These are phyloP conservation scores for Penicillium sumatraense DNA, from an alignment of 2,329 filamentous ascomycete species.

Conservation along the genomic window DNA sequence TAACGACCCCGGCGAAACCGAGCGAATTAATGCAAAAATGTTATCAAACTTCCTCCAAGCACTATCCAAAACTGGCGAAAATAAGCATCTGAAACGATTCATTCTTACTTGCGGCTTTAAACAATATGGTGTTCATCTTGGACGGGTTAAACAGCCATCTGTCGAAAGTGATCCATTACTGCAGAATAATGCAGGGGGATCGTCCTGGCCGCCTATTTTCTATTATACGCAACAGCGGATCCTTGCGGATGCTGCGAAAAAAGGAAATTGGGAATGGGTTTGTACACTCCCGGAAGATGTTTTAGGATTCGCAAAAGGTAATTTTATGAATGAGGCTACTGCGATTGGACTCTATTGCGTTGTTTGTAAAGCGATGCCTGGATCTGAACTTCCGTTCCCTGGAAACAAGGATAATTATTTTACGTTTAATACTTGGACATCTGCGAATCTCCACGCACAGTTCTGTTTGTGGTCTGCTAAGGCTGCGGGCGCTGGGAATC, in stretches of 20 bases:
- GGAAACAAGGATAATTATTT: constrained; percentile 39
- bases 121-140: neutral
- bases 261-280: constrained; percentile 45
- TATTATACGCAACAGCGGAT: constrained; percentile 58
- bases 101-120: neutral
- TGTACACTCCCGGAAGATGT: constrained; percentile 53
- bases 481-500: constrained; percentile 34
- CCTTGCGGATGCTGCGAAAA: constrained; percentile 37
- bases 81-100: neutral
- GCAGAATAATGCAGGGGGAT: constrained; percentile 14
- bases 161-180: neutral
- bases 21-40: neutral
- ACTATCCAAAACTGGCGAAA: neutral
- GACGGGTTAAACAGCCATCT: neutral
- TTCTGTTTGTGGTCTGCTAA: constrained; percentile 44
- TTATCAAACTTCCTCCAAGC: neutral
- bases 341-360: constrained; percentile 47
- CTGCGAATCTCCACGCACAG: constrained; percentile 38
- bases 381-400: constrained; percentile 39
- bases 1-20: constrained; percentile 24
- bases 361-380: constrained; percentile 34
- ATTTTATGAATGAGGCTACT: constrained; percentile 50
- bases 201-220: constrained; percentile 52
- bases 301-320: constrained; percentile 47
- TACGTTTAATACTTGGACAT: constrained; percentile 40